These are phyloP conservation scores for Datura wrightii DNA, from an alignment of 257 asterid genomes.

Conservation along the genomic window DNA sequence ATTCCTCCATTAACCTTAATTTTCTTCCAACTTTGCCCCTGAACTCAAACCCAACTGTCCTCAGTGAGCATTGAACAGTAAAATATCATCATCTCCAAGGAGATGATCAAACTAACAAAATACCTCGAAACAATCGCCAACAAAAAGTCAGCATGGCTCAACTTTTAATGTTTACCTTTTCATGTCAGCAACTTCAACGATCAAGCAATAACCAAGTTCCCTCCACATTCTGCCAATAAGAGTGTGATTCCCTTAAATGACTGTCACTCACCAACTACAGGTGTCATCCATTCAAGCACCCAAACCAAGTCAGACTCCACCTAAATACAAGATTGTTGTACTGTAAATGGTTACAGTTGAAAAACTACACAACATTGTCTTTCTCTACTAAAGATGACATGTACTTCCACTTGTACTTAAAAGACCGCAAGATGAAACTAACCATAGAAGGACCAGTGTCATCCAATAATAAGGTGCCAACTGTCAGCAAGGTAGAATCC, in stretches of 20 bases:
- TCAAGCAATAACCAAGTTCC: background rate
- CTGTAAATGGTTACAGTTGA: background rate
- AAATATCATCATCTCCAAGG: slow-evolving; percentile 23
- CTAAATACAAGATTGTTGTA: background rate
- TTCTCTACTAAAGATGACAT: background rate
- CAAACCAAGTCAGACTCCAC: background rate
- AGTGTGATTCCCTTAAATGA: background rate
- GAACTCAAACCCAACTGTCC: slow-evolving; percentile 16
- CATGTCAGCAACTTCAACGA: background rate
- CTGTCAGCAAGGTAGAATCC: background rate
- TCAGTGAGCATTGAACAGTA: slow-evolving; percentile 1
- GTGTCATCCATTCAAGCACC: background rate
- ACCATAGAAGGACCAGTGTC: background rate
- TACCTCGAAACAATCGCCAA: background rate
- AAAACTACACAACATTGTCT: background rate
- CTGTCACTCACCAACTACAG: slow-evolving; percentile 10
- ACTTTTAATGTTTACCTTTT: background rate
- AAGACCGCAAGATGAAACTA: background rate
- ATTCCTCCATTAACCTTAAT: slow-evolving; percentile 18
- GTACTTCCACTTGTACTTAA: background rate
- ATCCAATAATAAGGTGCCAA: slow-evolving; percentile 19
- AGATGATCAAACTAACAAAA: background rate
- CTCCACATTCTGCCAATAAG: background rate
- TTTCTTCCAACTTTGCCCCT: background rate
- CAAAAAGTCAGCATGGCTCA: background rate